Evolutionary conservation across 441 rosid species (phyloP), one percentile per base, ranked within the genome.

Genomic region (Pelargonium fulgidum): DNA sequence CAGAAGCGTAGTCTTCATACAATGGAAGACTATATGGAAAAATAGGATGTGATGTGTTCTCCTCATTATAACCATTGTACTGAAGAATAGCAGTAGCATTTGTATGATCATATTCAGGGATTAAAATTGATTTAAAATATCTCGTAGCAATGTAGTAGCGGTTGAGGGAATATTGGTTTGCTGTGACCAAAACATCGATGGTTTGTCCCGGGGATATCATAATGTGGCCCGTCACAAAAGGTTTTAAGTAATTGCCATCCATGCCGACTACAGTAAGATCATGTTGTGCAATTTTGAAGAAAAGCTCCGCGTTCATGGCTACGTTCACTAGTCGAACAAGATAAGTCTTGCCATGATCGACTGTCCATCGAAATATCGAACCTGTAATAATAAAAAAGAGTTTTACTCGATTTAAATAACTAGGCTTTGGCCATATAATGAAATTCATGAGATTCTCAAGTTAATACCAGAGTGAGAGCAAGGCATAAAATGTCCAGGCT

Each of bases 401-500:
- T n/a, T n/a, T n/a, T n/a, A n/a, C n/a, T n/a, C n/a, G n/a, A n/a
- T n/a, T n/a, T n/a, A n/a, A n/a, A n/a, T n/a, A n/a, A n/a, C n/a
- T n/a, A n/a, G n/a, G n/a, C n/a, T n/a, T n/a, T n/a, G n/a, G n/a
- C n/a, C n/a, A n/a, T n/a, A n/a, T n/a, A n/a, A n/a, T n/a, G n/a
- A n/a, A n/a, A n/a, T n/a, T n/a, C n/a, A n/a, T n/a, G n/a, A n/a
- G n/a, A n/a, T n/a, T n/a, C n/a, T n/a, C n/a, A n/a, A n/a, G n/a
- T n/a, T n/a, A 14, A 7, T 41, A n/a, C 19, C 65, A 47, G 65
- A 54, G 8, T 24, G 42, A 6, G 89, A 85, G 66, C 86, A 85
- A 0, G 77, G 69, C 62, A 67, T 68, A 11, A 68, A 70, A 68
- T 83, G 82, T 13, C 86, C 85, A 3, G 86, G 83, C 17, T 83